Evolutionary conservation across 345 rosid genomes (phyloP), one percentile per base, ranked within the genome.

Genomic region (Punica granatum): DNA sequence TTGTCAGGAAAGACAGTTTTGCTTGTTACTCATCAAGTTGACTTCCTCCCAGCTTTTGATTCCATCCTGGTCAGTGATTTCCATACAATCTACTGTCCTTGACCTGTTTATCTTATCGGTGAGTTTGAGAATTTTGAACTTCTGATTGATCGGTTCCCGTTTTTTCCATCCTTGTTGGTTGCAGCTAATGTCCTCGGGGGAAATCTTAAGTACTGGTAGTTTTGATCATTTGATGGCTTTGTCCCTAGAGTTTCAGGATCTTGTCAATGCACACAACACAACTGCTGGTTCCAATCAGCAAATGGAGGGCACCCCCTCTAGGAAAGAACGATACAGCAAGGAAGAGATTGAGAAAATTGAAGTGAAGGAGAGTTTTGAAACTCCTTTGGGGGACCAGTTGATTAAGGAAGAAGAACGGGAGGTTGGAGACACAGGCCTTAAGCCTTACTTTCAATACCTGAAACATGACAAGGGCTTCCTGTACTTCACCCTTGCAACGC

Each of bases 11-110:
- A 86, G 81, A 82, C 85, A 9, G 86, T 84, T 43, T 31, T 86
- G 56, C 85, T 82, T 6, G 86, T 84, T 28, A 83, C 86, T 4
- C 88, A 81, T 66, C 90, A 80, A 81, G 80, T 86, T 11, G 86
- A 83, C 65, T 86, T 83, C 72, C 86, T 86, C 63, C 83, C 80
- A 19, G 76, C 78, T 35, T 80, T 83, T 54, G 54, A 73, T 79
- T 73, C 72, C 7, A 74, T 86, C 64, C 64, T 81, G 86, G 88
- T 86, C 7, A 74, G 81, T 56, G 18, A 43, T 35, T 16, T 42
- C 54, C 13, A 35, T 34, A 23, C 32, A 51, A 10, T 14, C 16
- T 43, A 1, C 7, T 33, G 19, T 32, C 21, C 39, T 67, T 54
- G 15, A 19, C 14, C 35, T 14, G 25, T 33, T 6, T 12, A 63